Conservation (phyloP, 192 early-diverging fungal genomes). For the Oehlia diaphana region DNA sequence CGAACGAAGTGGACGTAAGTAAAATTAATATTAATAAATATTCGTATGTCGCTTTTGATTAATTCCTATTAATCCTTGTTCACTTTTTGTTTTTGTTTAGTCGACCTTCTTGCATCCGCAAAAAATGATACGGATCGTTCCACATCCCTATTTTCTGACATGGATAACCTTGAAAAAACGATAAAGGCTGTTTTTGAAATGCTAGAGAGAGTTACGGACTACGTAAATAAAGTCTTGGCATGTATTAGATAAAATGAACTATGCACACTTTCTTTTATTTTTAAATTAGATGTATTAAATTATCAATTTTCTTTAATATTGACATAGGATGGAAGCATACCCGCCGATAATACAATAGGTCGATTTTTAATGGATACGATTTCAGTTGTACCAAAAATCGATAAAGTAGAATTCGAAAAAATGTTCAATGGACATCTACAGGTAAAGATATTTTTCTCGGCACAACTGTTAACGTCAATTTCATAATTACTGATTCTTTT, state of each 20-base stretch:
- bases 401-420: conserved; percentile 82
- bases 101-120: conserved; percentile 68
- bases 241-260: conserved; percentile 24
- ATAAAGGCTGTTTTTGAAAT: conserved; percentile 77
- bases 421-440: conserved; percentile 91
- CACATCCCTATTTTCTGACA: conserved; percentile 74
- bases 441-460: background rate
- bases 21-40: background rate
- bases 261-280: background rate
- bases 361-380: conserved; percentile 94
- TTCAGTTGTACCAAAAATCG: conserved; percentile 84
- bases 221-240: conserved; percentile 75
- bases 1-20: conserved; percentile 79
- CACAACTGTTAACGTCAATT: background rate
- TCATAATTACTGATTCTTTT: background rate
- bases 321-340: conserved; percentile 42
- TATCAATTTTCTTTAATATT: background rate
- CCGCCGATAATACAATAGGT: conserved; percentile 78
- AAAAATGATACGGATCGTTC: conserved; percentile 54
- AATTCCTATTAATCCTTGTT: background rate
- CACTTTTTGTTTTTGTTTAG: conserved; percentile 36
- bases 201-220: conserved; percentile 79
- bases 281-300: background rate
- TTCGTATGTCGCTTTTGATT: background rate
- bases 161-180: conserved; percentile 86